These are phyloP conservation scores for Fusarium sp. DNA, from an alignment of 2,329 filamentous ascomycete genomes.

Conservation along the genomic window DNA sequence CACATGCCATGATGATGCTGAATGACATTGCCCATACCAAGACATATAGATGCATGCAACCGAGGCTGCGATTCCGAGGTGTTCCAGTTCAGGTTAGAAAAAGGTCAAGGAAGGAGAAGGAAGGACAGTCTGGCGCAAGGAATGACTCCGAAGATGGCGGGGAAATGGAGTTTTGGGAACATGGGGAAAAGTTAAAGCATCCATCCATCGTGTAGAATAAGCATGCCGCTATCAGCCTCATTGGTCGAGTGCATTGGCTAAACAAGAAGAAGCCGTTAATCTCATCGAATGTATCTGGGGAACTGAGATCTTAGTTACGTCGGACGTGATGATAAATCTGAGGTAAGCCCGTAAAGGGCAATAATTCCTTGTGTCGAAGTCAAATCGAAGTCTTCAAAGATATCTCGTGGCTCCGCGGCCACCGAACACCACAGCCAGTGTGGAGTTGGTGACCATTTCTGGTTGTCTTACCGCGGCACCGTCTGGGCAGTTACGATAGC, in stretches of 20 bases:
- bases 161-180: constrained; percentile 42
- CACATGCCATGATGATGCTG: background rate
- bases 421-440: background rate
- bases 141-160: constrained; percentile 14
- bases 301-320: background rate
- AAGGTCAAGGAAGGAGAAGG: constrained; percentile 16
- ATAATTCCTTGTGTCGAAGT: background rate
- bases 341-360: constrained; percentile 7
- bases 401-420: background rate
- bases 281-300: background rate
- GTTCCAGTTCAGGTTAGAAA: constrained; percentile 1
- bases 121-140: constrained; percentile 37
- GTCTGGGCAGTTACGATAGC: background rate
- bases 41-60: constrained; percentile 21
- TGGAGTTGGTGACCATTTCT: background rate
- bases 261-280: background rate
- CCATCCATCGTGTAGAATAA: constrained; percentile 37
- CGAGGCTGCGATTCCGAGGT: constrained; percentile 5
- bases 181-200: constrained; percentile 40
- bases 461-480: background rate
- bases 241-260: constrained; percentile 8
- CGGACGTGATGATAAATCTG: background rate
- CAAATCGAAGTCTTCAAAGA: background rate
- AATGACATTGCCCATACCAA: constrained; percentile 4
- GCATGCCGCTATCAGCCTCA: constrained; percentile 22